These are phyloP conservation scores for Blumeriella jaapii DNA, from an alignment of 2,329 filamentous ascomycete species.

Conservation along the genomic window DNA sequence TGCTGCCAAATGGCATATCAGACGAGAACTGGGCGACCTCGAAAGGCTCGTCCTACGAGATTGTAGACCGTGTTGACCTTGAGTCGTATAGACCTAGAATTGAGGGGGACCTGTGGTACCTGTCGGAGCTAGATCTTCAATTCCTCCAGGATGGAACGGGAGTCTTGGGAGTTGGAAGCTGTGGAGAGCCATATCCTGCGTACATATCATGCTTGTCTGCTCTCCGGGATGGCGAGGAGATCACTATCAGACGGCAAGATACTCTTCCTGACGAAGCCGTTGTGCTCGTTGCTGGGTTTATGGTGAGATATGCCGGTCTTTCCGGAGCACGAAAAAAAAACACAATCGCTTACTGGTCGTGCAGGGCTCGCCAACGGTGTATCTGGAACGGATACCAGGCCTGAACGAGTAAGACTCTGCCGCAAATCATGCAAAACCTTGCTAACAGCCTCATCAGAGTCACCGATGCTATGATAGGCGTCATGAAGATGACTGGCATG, in stretches of 20 bases:
- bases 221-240: constrained; percentile 17
- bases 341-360: not conserved
- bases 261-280: constrained; percentile 23
- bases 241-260: constrained; percentile 21
- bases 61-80: constrained; percentile 17
- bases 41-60: constrained; percentile 22
- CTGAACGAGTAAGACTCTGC: constrained; percentile 17
- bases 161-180: constrained; percentile 49
- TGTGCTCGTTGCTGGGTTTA: constrained; percentile 22
- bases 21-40: constrained; percentile 2
- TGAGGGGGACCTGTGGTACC: constrained; percentile 40
- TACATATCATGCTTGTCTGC: constrained; percentile 32
- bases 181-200: constrained; percentile 37
- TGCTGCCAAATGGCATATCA: not conserved
- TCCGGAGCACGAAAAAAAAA: not conserved
- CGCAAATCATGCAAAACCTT: not conserved
- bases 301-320: constrained; percentile 13
- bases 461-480: constrained; percentile 20
- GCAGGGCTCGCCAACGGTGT: constrained; percentile 24
- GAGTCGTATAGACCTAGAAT: constrained; percentile 34
- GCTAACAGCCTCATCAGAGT: constrained; percentile 16
- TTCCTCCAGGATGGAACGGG: constrained; percentile 49
- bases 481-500: constrained; percentile 16
- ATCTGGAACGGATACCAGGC: constrained; percentile 24
- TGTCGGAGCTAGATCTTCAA: constrained; percentile 44